A percentile compares a stretch with the other conserved stretches of the same genome.
Evolutionary conservation across 83 land plant species (phyloP).

Genomic region (Thuja plicata): DNA sequence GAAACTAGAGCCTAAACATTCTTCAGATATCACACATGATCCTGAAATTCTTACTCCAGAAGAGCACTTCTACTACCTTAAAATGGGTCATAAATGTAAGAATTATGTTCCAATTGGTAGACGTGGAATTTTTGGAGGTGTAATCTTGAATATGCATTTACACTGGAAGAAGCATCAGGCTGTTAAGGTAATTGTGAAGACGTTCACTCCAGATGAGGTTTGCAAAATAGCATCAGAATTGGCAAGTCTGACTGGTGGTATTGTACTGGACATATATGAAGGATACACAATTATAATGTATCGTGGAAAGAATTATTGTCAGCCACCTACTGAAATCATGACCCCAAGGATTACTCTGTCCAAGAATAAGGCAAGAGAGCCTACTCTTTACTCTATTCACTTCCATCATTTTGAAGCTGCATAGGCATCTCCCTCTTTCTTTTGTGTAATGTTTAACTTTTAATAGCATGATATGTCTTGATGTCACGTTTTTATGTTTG

Average conservation of each 20-base stretch:
- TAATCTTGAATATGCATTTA: conserved; percentile 87
- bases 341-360: conserved; percentile 70
- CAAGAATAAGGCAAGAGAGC: conserved; percentile 57
- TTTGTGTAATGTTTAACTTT: neutral
- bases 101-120: conserved; percentile 88
- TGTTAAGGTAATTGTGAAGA: conserved; percentile 68
- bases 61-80: conserved; percentile 73
- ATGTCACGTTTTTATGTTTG: neutral
- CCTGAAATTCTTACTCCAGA: conserved; percentile 87
- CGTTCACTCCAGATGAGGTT: conserved; percentile 79
- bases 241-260: conserved; percentile 81
- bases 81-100: conserved; percentile 74
- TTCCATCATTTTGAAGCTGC: neutral
- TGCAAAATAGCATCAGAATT: conserved; percentile 67
- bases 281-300: conserved; percentile 87
- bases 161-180: conserved; percentile 96
- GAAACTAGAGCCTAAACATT: conserved; percentile 55
- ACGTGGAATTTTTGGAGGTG: conserved; percentile 84
- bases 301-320: conserved; percentile 77
- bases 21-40: conserved; percentile 62
- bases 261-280: conserved; percentile 76
- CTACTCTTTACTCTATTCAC: neutral
- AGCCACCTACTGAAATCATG: conserved; percentile 79
- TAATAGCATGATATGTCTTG: neutral
- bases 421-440: neutral